Evolutionary conservation across 2,329 filamentous ascomycete genomes (phyloP), one percentile per base, ranked within the genome.

Genomic region (Cytospora piceicola): DNA sequence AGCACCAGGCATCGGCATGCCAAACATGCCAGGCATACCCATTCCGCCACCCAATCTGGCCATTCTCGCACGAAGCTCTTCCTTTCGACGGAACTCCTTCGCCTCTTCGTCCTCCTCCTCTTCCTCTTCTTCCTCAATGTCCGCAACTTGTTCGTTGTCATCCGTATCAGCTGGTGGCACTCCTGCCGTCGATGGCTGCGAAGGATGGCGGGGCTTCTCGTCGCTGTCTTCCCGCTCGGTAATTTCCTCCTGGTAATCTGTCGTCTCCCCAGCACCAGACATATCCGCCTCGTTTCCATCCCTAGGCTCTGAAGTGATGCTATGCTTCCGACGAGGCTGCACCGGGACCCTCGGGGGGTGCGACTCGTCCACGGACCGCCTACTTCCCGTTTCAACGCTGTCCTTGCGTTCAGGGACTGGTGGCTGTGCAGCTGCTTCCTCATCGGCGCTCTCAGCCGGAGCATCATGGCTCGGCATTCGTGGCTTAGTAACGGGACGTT

Each of bases 1-100:
- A 29, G 77, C 75, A 5, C 78, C 79, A 66, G 84, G 80, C 79
- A 90, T 84, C 20, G 88, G 85, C 75, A 93, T 86, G 22, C 92
- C 92, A 76, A 96, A 96, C 88, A 98, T 95, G 72, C 93, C 92
- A 75, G 93, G 88, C 90, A 98, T 96, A 56, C 93, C 93, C 92
- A 97, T 97, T 27, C 94, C 94, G 63, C 94, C 94, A 71, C 94
- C 96, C 90, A 99, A 95, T 79, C 97, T 97, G 55, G 95, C 95
- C 93, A 99, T 99, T 72, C 95, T 88, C 68, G 95, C 93, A 67
- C 95, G 88, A 36, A 99, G 83, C 75, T 97, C 94, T 78, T 97
- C 89, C 75, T 90, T 91, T 61, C 94, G 90, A 70, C 87, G 89
- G 27, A 92, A 84, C 76, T 99, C 95, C 0, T 93, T 93, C 73